phyloP scores from a whole-genome alignment of 129 eudicot species.

The Helichrysum umbraculigerum region DNA sequence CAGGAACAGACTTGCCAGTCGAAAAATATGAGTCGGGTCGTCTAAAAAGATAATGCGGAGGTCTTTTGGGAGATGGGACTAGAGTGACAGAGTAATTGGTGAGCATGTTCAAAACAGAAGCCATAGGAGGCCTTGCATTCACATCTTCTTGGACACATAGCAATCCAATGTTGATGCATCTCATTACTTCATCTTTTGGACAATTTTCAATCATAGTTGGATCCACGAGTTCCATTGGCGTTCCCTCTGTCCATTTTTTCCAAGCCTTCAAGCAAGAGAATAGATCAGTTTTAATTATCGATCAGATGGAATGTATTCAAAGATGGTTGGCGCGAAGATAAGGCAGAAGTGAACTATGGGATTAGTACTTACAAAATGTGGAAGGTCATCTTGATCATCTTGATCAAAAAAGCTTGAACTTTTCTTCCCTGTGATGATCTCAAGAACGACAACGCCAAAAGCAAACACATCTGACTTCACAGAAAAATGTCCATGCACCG shows the following conservation, averaged over 20 bases:
- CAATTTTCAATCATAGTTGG: slow-evolving; percentile 5
- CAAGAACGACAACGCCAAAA: slow-evolving; percentile 36
- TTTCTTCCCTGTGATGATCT: slow-evolving; percentile 27
- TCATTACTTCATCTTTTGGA: slow-evolving; percentile 22
- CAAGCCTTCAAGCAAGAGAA: slow-evolving; percentile 26
- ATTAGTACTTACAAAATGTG: slow-evolving; percentile 20
- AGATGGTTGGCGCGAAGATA: neutral
- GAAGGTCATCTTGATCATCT: slow-evolving; percentile 19
- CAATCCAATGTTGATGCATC: slow-evolving; percentile 32
- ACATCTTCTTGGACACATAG: slow-evolving; percentile 35
- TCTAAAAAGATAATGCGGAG: slow-evolving; percentile 1
- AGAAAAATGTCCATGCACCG: slow-evolving; percentile 31
- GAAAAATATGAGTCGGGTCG: neutral
- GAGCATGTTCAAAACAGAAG: slow-evolving; percentile 8
- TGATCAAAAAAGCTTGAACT: slow-evolving; percentile 20
- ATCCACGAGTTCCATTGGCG: slow-evolving; percentile 20
- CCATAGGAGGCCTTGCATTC: slow-evolving; percentile 11
- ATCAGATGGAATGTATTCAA: neutral
- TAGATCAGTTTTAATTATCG: too few species aligned
- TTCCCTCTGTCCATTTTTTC: slow-evolving; percentile 28
- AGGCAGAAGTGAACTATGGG: neutral
- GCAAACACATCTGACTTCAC: slow-evolving; percentile 40
- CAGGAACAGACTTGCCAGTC: neutral
- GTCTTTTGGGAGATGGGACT: slow-evolving; percentile 8
- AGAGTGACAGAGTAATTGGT: neutral